Conservation (phyloP, 371 early-diverging fungal genomes). For the Mucor velutinosus region DNA sequence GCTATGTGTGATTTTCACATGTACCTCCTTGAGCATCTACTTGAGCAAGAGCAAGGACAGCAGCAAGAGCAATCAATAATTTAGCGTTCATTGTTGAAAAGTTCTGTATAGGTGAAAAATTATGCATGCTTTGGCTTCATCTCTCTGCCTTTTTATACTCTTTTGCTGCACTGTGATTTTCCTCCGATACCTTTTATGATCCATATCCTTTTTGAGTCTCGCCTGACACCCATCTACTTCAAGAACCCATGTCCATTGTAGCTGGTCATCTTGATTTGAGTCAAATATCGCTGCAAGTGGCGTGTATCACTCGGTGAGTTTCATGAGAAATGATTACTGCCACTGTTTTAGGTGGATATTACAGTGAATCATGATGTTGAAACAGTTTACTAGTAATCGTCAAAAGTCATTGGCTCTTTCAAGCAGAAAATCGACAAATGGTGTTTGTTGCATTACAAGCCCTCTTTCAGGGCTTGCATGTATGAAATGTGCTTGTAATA, state of each 20-base stretch:
- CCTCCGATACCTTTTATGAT: not conserved
- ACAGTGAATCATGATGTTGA: not conserved
- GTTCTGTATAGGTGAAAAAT: not conserved
- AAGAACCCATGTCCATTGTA: not conserved
- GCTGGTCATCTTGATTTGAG: not conserved
- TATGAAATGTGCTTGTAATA: too few species aligned
- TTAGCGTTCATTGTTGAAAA: constrained; percentile 29
- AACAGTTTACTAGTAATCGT: not conserved
- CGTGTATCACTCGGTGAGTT: not conserved
- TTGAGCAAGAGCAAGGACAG: constrained; percentile 11
- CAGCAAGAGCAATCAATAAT: constrained; percentile 16
- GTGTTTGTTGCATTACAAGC: too few species aligned
- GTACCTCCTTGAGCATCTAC: constrained; percentile 21
- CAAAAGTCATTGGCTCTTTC: not conserved
- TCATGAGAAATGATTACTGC: not conserved
- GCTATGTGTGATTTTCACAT: not conserved
- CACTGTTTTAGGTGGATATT: not conserved
- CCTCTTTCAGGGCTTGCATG: too few species aligned
- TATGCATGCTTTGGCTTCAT: not conserved
- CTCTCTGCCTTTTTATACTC: not conserved
- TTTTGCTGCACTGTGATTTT: not conserved
- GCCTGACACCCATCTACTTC: not conserved
- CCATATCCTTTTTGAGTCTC: not conserved
- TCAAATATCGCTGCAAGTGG: not conserved
- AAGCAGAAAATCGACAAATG: too few species aligned